phyloP scores from a whole-genome alignment of 352 stramenopile genomes.

The Globisporangium apiculatum region DNA sequence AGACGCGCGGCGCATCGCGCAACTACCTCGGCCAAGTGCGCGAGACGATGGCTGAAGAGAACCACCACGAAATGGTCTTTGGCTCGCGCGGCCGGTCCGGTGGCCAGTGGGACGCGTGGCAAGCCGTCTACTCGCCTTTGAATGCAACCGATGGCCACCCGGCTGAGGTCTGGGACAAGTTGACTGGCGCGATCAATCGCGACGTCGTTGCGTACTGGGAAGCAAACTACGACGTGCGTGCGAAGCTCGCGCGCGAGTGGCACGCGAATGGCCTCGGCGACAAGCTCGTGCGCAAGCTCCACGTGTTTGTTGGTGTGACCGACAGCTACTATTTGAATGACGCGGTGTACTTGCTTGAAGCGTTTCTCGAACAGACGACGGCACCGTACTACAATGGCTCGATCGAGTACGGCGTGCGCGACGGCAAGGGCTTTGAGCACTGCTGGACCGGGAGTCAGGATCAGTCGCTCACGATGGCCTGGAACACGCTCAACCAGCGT shows the following conservation, averaged over 20 bases:
- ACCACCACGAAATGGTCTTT: slow-evolving; percentile 61
- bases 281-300: slow-evolving; percentile 72
- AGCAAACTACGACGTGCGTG: slow-evolving; percentile 54
- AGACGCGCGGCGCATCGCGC: slow-evolving; percentile 49
- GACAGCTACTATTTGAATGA: slow-evolving; percentile 80
- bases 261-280: slow-evolving; percentile 29
- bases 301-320: slow-evolving; percentile 65
- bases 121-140: slow-evolving; percentile 62
- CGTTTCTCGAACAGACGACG: slow-evolving; percentile 51
- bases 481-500: slow-evolving; percentile 69
- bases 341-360: slow-evolving; percentile 58
- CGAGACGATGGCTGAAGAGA: slow-evolving; percentile 71
- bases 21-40: slow-evolving; percentile 60
- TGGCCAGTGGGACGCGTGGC: slow-evolving; percentile 74
- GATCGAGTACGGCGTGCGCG: slow-evolving; percentile 59
- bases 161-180: slow-evolving; percentile 57
- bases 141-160: slow-evolving; percentile 56
- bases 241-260: slow-evolving; percentile 67
- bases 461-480: slow-evolving; percentile 57
- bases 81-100: slow-evolving; percentile 54
- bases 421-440: slow-evolving; percentile 66
- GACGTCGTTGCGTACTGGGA: slow-evolving; percentile 62
- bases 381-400: slow-evolving; percentile 67
- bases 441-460: slow-evolving; percentile 74
- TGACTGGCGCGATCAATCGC: slow-evolving; percentile 53